A percentile compares a stretch with the other conserved stretches of the same genome.
phyloP scores from a whole-genome alignment of 1,284 basidiomycete genomes.

The Microbotryum saponariae region DNA sequence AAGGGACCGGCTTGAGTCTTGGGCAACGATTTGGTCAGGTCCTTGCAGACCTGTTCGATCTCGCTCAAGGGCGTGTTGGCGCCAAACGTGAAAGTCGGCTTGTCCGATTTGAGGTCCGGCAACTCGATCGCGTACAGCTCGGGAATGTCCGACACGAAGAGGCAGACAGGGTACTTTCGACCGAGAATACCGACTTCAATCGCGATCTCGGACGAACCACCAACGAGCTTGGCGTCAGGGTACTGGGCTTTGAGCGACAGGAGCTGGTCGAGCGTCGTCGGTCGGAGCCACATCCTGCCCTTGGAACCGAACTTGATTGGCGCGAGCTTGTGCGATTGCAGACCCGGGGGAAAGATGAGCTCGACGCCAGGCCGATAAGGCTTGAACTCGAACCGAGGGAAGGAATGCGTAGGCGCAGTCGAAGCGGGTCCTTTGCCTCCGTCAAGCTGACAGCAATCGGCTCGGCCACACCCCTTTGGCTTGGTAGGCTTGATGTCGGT shows the following conservation, averaged over 20 bases:
- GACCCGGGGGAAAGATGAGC: constrained; percentile 41
- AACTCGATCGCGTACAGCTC: constrained; percentile 16
- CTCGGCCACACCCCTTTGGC: constrained; percentile 28
- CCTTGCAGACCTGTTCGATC: constrained; percentile 29
- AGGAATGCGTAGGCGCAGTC: constrained; percentile 16
- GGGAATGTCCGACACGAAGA: constrained; percentile 35
- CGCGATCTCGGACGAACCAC: constrained; percentile 26
- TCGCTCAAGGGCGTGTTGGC: constrained; percentile 36
- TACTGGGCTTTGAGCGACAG: constrained; percentile 18
- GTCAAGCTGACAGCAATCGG: constrained; percentile 30
- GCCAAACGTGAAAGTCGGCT: constrained; percentile 35
- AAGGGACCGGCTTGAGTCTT: constrained; percentile 13
- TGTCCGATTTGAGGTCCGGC: constrained; percentile 6
- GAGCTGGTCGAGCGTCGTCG: constrained; percentile 28
- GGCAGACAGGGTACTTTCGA: constrained; percentile 13
- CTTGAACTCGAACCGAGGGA: constrained; percentile 36
- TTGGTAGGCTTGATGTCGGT: neutral
- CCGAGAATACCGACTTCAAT: constrained; percentile 38
- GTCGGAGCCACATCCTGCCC: constrained; percentile 23
- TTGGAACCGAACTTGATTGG: constrained; percentile 26
- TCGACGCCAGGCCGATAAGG: constrained; percentile 40
- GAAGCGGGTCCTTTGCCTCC: neutral
- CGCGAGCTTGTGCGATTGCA: constrained; percentile 30
- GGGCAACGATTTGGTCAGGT: constrained; percentile 17
- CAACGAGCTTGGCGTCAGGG: constrained; percentile 28